A percentile compares a stretch with the other conserved stretches of the same genome.
Evolutionary conservation across 805 yeast genomes (phyloP).

Genomic region (Yarrowia alimentaria): DNA sequence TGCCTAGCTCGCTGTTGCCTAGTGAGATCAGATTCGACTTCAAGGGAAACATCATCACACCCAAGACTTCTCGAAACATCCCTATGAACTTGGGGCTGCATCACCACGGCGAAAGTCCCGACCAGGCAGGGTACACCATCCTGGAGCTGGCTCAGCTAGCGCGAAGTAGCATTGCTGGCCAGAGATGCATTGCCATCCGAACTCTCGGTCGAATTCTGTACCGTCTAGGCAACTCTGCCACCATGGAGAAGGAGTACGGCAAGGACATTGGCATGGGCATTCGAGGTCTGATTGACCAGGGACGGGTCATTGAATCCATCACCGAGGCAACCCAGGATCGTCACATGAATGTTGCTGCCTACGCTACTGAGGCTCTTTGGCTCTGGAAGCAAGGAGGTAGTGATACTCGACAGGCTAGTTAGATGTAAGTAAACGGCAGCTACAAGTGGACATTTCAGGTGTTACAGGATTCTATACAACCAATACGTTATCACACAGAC

Average conservation of each 20-base stretch:
- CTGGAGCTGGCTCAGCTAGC: slow-evolving; percentile 76
- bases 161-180: slow-evolving; percentile 78
- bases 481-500: too few species aligned
- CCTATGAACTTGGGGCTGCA: slow-evolving; percentile 72
- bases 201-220: slow-evolving; percentile 84
- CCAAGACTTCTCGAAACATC: slow-evolving; percentile 48
- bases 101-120: slow-evolving; percentile 88
- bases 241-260: slow-evolving; percentile 40
- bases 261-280: slow-evolving; percentile 52
- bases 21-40: slow-evolving; percentile 81
- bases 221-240: slow-evolving; percentile 59
- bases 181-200: slow-evolving; percentile 80
- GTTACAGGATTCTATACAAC: too few species aligned
- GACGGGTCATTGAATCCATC: slow-evolving; percentile 62
- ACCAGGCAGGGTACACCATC: slow-evolving; percentile 88
- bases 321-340: slow-evolving; percentile 67
- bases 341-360: slow-evolving; percentile 72
- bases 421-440: background rate
- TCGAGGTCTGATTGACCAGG: slow-evolving; percentile 68
- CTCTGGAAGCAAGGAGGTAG: slow-evolving; percentile 56
- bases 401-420: slow-evolving; percentile 19
- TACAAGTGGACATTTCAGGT: too few species aligned
- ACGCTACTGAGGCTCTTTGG: slow-evolving; percentile 90
- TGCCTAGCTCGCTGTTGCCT: slow-evolving; percentile 6
- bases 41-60: slow-evolving; percentile 70